These are phyloP conservation scores for Begonia masoniana DNA, from an alignment of 306 rosid species.

Conservation along the genomic window DNA sequence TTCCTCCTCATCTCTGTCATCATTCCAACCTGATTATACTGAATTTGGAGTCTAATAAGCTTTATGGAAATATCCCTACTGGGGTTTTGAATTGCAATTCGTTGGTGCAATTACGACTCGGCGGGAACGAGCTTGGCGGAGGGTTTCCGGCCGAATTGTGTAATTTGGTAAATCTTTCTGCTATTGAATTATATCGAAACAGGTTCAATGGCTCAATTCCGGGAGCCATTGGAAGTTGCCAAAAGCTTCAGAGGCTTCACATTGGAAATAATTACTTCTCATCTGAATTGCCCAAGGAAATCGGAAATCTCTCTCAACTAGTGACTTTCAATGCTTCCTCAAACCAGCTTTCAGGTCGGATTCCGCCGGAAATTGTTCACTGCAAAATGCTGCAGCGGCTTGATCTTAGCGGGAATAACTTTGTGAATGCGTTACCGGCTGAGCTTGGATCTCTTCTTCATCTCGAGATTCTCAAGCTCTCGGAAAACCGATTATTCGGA, in stretches of 20 bases:
- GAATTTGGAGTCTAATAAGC: conserved; percentile 45
- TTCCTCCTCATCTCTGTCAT: conserved; percentile 59
- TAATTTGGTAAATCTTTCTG: conserved; percentile 45
- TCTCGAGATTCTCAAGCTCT: conserved; percentile 73
- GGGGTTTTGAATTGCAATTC: conserved; percentile 51
- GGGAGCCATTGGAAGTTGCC: conserved; percentile 43
- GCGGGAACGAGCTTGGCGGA: conserved; percentile 51
- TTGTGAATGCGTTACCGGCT: conserved; percentile 38
- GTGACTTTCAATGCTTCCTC: conserved; percentile 76
- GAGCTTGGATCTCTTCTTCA: conserved; percentile 57
- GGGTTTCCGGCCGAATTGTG: conserved; percentile 48
- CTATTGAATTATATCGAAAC: conserved; percentile 63
- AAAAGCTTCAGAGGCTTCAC: conserved; percentile 57
- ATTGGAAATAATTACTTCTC: conserved; percentile 52
- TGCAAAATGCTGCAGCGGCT: conserved; percentile 67
- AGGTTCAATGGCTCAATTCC: conserved; percentile 62
- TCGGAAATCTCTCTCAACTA: conserved; percentile 55
- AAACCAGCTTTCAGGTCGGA: conserved; percentile 49
- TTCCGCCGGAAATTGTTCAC: conserved; percentile 42
- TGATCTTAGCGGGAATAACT: conserved; percentile 57
- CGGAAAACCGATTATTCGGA: conserved; percentile 50
- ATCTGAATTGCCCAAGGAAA: conserved; percentile 62
- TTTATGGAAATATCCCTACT: conserved; percentile 49
- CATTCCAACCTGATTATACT: conserved; percentile 37
- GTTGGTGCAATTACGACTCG: conserved; percentile 46